Percentiles rank a stretch among this genome's conserved stretches.
Evolutionary conservation across 108 stramenopile species (phyloP).

Genomic region (Licmophora abbreviata): DNA sequence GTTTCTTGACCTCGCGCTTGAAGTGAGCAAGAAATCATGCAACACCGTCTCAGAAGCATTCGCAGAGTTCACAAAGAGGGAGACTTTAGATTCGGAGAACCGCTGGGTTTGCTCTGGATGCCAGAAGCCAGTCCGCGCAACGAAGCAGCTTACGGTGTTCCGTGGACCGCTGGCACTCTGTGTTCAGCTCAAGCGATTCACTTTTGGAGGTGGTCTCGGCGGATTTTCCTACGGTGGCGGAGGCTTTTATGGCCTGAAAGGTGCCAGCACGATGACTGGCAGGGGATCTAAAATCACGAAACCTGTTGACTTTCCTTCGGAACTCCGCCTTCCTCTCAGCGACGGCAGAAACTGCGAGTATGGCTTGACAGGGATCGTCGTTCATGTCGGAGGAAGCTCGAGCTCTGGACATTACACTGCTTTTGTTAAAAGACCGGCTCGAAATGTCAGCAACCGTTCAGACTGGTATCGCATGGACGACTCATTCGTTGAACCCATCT

Average conservation of each 20-base stretch:
- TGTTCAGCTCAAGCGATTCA: slow-evolving; percentile 94
- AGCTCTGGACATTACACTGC: slow-evolving; percentile 81
- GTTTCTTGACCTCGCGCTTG: slow-evolving; percentile 91
- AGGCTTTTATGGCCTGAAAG: slow-evolving; percentile 12
- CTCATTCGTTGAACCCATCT: slow-evolving; percentile 59
- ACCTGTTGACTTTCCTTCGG: slow-evolving; percentile 62
- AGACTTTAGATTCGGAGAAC: slow-evolving; percentile 83
- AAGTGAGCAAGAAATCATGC: slow-evolving; percentile 73
- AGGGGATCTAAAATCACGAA: slow-evolving; percentile 62
- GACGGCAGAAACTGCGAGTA: slow-evolving; percentile 67
- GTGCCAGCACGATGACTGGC: slow-evolving; percentile 29
- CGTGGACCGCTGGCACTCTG: slow-evolving; percentile 85
- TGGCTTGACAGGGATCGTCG: slow-evolving; percentile 56
- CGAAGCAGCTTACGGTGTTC: slow-evolving; percentile 71
- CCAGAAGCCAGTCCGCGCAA: slow-evolving; percentile 65
- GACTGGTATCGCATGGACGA: slow-evolving; percentile 80
- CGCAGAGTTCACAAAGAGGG: slow-evolving; percentile 66
- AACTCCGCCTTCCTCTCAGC: slow-evolving; percentile 61
- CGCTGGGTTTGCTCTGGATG: slow-evolving; percentile 90
- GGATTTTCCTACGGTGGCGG: slow-evolving; percentile 14
- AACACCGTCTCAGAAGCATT: slow-evolving; percentile 62
- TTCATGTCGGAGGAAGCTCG: slow-evolving; percentile 74
- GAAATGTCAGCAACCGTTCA: slow-evolving; percentile 14
- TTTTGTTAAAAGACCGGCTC: slow-evolving; percentile 49
- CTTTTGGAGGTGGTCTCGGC: slow-evolving; percentile 43